phyloP scores from a whole-genome alignment of 2,329 filamentous ascomycete genomes.

The Capronia coronata region DNA sequence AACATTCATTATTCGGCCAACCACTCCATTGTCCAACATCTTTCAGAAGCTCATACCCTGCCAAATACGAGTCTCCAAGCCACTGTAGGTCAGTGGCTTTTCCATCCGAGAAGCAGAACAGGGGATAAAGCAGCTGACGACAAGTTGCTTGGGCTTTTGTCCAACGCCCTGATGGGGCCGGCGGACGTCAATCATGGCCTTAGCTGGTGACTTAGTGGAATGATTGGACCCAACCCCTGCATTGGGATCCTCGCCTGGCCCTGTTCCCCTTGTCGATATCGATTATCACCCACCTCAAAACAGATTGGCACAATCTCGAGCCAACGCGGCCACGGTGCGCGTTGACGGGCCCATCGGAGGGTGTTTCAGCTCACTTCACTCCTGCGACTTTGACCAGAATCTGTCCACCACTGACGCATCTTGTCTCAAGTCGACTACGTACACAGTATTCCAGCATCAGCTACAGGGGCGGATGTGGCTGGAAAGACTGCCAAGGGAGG shows the following conservation, averaged over 20 bases:
- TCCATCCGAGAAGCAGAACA: slow-evolving; percentile 5
- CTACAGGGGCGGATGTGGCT: neutral
- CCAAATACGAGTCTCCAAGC: neutral
- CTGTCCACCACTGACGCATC: neutral
- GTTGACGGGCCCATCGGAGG: neutral
- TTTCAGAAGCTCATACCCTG: no score
- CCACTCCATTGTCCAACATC: no score
- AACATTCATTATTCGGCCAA: no score
- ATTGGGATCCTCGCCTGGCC: neutral
- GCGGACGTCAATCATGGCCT: neutral
- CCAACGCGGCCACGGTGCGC: neutral
- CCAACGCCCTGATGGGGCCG: neutral
- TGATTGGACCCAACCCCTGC: slow-evolving; percentile 2
- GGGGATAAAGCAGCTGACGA: neutral
- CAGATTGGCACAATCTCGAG: slow-evolving; percentile 11
- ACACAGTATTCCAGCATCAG: neutral
- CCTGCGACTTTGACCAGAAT: slow-evolving; percentile 18
- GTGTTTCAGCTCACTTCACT: slow-evolving; percentile 10
- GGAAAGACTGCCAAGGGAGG: neutral
- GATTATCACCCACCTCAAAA: slow-evolving; percentile 13
- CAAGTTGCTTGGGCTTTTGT: neutral
- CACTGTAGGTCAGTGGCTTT: neutral
- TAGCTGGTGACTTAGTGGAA: neutral
- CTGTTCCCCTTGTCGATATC: slow-evolving; percentile 3
- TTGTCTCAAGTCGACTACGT: no score